Evolutionary conservation across 768 basidiomycete genomes (phyloP).

Genomic region (Lentinula boryana): DNA sequence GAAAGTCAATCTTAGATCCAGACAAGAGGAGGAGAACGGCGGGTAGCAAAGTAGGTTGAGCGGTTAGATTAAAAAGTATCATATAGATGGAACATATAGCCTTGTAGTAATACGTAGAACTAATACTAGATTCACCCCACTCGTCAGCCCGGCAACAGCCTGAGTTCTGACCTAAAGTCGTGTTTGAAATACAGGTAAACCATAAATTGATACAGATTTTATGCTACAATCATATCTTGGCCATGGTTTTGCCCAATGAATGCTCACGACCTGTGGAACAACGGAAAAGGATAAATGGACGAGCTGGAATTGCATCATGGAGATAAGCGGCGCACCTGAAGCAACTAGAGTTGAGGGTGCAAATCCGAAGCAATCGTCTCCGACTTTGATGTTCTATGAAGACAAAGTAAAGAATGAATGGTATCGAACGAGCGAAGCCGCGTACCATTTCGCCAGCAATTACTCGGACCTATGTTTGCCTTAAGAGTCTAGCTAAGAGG

Average conservation of each 20-base stretch:
- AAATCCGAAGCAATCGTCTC: slow-evolving; percentile 71
- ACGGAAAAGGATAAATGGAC: slow-evolving; percentile 5
- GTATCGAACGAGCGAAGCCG: slow-evolving; percentile 8
- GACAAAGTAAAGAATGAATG: slow-evolving; percentile 7
- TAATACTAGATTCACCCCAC: slow-evolving; percentile 28
- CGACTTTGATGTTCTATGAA: slow-evolving; percentile 54
- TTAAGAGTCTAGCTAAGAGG: not conserved
- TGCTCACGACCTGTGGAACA: slow-evolving; percentile 38
- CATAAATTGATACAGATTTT: no score
- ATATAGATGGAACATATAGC: not conserved
- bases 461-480: slow-evolving; percentile 55
- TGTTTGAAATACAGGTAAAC: not conserved
- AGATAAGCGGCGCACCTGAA: slow-evolving; percentile 38
- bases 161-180: not conserved
- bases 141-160: not conserved
- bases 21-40: slow-evolving; percentile 23
- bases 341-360: slow-evolving; percentile 81
- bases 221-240: not conserved
- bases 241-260: slow-evolving; percentile 54
- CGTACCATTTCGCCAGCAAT: slow-evolving; percentile 79
- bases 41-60: slow-evolving; percentile 12
- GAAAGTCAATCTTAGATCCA: slow-evolving; percentile 35
- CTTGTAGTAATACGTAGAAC: not conserved
- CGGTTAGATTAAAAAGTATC: not conserved
- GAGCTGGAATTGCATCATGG: not conserved